Evolutionary conservation across 1,284 basidiomycete genomes (phyloP).

Genomic region (Pseudozyma thailandica): DNA sequence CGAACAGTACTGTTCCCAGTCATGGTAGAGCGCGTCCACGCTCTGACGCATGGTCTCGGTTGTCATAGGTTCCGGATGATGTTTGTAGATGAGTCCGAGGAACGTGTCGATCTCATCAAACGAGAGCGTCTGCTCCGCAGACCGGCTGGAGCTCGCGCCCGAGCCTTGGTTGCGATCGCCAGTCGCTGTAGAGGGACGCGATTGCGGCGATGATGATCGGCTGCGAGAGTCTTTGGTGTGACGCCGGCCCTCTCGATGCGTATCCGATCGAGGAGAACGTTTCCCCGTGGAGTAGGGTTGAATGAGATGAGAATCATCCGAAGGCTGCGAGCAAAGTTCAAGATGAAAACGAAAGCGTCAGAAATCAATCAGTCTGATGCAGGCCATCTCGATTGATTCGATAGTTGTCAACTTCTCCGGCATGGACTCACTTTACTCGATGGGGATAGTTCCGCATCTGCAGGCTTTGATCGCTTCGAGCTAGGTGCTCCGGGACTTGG

Average conservation of each 20-base stretch:
- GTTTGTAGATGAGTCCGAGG: conserved; percentile 42
- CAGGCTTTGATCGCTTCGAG: conserved; percentile 15
- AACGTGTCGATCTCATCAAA: conserved; percentile 38
- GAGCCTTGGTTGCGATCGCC: neutral
- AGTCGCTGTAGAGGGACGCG: neutral
- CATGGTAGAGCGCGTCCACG: conserved; percentile 38
- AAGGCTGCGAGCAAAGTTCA: neutral
- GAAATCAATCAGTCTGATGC: neutral
- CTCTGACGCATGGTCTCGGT: conserved; percentile 46
- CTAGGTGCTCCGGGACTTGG: conserved; percentile 2
- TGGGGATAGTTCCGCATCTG: conserved; percentile 6
- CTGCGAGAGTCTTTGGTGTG: neutral
- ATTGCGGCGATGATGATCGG: conserved; percentile 18
- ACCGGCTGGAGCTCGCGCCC: neutral
- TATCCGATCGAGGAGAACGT: neutral
- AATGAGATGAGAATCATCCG: neutral
- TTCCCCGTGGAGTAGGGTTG: neutral
- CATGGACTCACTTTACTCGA: conserved; percentile 8
- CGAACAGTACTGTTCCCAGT: conserved; percentile 36
- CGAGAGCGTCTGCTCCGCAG: conserved; percentile 16
- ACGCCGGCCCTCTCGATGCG: neutral
- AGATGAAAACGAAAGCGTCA: neutral
- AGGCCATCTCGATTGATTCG: neutral
- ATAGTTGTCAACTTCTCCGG: neutral
- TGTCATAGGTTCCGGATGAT: conserved; percentile 43